These are phyloP conservation scores for Lycium ferocissimum DNA, from an alignment of 257 asterid genomes.

Conservation along the genomic window DNA sequence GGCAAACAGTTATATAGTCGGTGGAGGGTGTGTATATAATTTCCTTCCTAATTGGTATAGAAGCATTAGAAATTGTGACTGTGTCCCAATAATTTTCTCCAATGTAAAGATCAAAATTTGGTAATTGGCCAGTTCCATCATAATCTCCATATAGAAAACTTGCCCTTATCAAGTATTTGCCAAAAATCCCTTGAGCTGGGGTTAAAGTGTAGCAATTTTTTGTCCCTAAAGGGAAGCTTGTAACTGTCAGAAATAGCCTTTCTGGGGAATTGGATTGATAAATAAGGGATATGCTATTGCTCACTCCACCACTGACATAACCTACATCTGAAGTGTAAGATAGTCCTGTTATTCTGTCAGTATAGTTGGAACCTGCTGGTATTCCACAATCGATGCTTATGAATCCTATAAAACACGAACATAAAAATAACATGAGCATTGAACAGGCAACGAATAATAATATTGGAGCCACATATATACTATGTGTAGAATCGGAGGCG, in stretches of 20 bases:
- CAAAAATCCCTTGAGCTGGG: constrained; percentile 33
- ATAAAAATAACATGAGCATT: neutral
- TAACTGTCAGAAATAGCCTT: neutral
- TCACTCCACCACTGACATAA: constrained; percentile 28
- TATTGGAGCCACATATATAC: neutral
- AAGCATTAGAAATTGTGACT: neutral
- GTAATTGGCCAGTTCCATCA: constrained; percentile 16
- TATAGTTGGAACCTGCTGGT: constrained; percentile 29
- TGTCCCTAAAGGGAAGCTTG: constrained; percentile 42
- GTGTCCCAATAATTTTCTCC: constrained; percentile 37
- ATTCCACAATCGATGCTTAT: constrained; percentile 43
- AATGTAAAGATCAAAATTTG: constrained; percentile 33
- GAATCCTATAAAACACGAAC: constrained; percentile 33
- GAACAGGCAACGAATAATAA: neutral
- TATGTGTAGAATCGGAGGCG: neutral
- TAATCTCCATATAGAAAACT: constrained; percentile 40
- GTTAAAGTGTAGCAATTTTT: constrained; percentile 39
- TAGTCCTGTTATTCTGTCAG: constrained; percentile 29
- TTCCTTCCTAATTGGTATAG: neutral
- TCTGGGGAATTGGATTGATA: neutral
- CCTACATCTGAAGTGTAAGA: constrained; percentile 35
- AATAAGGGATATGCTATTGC: neutral
- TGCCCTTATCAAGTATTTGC: constrained; percentile 37
- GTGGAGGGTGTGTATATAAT: constrained; percentile 18
- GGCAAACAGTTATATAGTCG: constrained; percentile 33